Base-by-base conservation (phyloP, 768 basidiomycete genomes). In the Boletus edulis region DNA sequence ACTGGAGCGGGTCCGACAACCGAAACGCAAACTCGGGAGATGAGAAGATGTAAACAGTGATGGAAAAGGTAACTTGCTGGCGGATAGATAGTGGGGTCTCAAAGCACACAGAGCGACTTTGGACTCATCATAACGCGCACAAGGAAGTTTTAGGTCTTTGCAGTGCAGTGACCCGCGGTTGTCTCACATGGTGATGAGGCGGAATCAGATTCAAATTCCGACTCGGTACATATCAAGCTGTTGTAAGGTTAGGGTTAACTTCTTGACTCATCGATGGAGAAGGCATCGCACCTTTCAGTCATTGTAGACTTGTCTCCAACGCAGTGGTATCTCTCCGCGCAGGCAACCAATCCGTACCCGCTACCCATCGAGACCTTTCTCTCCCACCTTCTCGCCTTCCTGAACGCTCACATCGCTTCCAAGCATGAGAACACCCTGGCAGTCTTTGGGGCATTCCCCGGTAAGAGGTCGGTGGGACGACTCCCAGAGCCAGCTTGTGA, bases 351-450 rank as follows among this genome's bases (percentile, higher is more conserved):
- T 48, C 54, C 72, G 4, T 73, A 79, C 61, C 78, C 84, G 0
- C 73, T 98, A 13, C 68, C 86, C 2, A 79, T 98, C 42, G 73
- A 81, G 18, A 62, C 79, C 1, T 97, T 98, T 67, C 77, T 98
- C 44, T 84, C 91, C 3, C 90, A 94, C 63, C 76, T 97, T 27
- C 81, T 98, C 54, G 87, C 90, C 31, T 96, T 98, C 65, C 76
- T 96, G 65, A 98, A 99, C 66, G 83, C 94, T 4, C 94, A 98
- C 73, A 81, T 98, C 56, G 94, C 94, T 2, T 81, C 84, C 58
- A 84, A 87, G 60, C 88, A 94, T 73, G 94, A 96, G 69, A 99
- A 99, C 67, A 83, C 89, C 5, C 78, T 99, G 38, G 91, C 94
- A 7, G 89, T 98, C 52, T 96, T 93, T 67, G 96, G 85, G 9